Evolutionary conservation across 1,284 basidiomycete species (phyloP).

Genomic region (Apiotrichum gamsii): DNA sequence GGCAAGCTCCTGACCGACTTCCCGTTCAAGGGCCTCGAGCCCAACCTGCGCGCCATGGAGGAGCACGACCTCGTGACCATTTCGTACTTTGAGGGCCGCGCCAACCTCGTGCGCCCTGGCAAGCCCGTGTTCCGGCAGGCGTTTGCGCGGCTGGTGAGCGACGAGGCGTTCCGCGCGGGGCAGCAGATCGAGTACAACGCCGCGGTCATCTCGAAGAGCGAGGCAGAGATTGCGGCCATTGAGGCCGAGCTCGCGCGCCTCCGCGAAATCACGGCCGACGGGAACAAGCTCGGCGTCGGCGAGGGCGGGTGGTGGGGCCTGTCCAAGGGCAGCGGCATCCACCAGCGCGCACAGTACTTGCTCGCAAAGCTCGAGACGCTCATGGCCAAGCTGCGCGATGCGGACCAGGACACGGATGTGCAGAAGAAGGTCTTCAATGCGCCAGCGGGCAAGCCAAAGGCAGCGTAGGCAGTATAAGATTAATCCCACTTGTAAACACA

Average conservation of each 20-base stretch:
- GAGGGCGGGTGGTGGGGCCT: constrained; percentile 40
- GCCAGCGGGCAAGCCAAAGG: too few relatives aligned
- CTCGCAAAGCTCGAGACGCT: constrained; percentile 67
- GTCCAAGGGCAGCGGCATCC: constrained; percentile 53
- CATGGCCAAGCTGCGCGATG: constrained; percentile 58
- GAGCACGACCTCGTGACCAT: constrained; percentile 83
- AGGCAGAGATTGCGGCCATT: constrained; percentile 61
- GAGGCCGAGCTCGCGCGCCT: constrained; percentile 69
- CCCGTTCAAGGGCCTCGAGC: constrained; percentile 88
- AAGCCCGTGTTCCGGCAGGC: constrained; percentile 83
- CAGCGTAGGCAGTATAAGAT: too few relatives aligned
- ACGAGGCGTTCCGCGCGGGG: constrained; percentile 70
- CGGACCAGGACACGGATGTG: constrained; percentile 64
- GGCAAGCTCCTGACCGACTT: constrained; percentile 73
- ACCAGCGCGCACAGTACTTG: constrained; percentile 61
- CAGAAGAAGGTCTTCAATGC: constrained; percentile 56
- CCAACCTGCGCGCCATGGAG: constrained; percentile 74
- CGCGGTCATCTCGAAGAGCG: constrained; percentile 61
- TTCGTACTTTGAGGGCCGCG: constrained; percentile 69
- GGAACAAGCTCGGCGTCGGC: constrained; percentile 32
- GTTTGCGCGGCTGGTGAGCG: constrained; percentile 72
- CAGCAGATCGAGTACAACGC: constrained; percentile 77
- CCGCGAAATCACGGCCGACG: constrained; percentile 54
- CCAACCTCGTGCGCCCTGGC: constrained; percentile 75
- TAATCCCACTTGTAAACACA: too few relatives aligned